These are phyloP conservation scores for Solioccasus polychromus DNA, from an alignment of 768 basidiomycete genomes.

Conservation along the genomic window DNA sequence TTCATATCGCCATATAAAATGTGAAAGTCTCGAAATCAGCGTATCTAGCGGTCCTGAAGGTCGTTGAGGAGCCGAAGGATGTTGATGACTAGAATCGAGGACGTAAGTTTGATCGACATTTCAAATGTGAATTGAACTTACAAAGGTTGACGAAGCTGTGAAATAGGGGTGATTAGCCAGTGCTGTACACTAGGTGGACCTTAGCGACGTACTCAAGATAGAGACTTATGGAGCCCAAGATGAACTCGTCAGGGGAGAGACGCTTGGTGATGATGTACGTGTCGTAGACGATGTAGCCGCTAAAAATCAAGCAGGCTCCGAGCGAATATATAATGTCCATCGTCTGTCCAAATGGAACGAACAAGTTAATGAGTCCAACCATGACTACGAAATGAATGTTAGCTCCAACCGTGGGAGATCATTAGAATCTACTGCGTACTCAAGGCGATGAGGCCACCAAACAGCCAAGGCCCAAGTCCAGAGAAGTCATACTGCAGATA, in stretches of 20 bases:
- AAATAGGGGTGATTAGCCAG: conserved; percentile 18
- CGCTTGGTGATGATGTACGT: conserved; percentile 88
- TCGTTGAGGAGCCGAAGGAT: conserved; percentile 80
- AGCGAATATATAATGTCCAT: conserved; percentile 80
- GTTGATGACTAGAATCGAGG: conserved; percentile 57
- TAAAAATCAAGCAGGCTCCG: conserved; percentile 80
- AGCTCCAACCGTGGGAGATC: background rate
- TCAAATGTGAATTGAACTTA: conserved; percentile 37
- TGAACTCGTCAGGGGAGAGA: conserved; percentile 90
- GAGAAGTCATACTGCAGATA: conserved; percentile 82
- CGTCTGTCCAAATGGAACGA: conserved; percentile 82
- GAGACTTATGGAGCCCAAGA: conserved; percentile 86
- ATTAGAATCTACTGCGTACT: conserved; percentile 39
- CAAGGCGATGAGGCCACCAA: conserved; percentile 78
- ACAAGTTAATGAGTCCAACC: conserved; percentile 77
- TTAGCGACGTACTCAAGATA: conserved; percentile 85
- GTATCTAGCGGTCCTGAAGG: conserved; percentile 39
- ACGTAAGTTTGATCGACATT: conserved; percentile 3
- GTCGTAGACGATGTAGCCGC: conserved; percentile 88
- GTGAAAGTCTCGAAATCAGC: background rate
- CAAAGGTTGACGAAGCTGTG: conserved; percentile 83
- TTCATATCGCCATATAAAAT: background rate
- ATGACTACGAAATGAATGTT: conserved; percentile 46
- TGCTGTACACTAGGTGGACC: background rate
- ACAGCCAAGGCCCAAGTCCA: conserved; percentile 88